Percentiles rank a stretch among this genome's conserved stretches.
phyloP scores from a whole-genome alignment of 257 asterid genomes.

The Striga asiatica region DNA sequence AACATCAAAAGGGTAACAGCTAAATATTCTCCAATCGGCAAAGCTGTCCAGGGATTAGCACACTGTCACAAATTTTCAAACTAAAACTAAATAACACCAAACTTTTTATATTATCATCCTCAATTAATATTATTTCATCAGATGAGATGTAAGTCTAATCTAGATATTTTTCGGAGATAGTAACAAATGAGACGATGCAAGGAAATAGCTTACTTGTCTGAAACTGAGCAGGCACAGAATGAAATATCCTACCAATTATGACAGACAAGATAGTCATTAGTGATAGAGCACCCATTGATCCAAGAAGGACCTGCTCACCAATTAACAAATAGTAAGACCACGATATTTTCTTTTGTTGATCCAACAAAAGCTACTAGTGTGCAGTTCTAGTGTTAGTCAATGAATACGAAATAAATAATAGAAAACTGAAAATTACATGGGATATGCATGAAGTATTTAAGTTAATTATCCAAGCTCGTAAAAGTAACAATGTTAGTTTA shows the following conservation, averaged over 20 bases:
- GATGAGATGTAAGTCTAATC: background rate
- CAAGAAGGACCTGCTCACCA: slow-evolving; percentile 74
- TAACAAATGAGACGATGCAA: slow-evolving; percentile 3
- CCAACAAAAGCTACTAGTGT: background rate
- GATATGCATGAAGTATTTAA: background rate
- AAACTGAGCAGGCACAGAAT: slow-evolving; percentile 92
- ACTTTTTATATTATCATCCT: background rate
- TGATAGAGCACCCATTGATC: slow-evolving; percentile 94
- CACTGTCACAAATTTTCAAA: too few species aligned
- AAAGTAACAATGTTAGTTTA: background rate
- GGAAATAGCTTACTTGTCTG: slow-evolving; percentile 72
- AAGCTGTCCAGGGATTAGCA: slow-evolving; percentile 37
- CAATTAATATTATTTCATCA: background rate
- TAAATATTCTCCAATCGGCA: slow-evolving; percentile 91
- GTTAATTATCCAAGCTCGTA: background rate
- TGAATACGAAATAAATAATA: background rate
- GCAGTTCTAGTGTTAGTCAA: too few species aligned
- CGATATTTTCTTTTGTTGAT: background rate
- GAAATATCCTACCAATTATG: slow-evolving; percentile 74
- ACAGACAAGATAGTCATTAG: slow-evolving; percentile 88
- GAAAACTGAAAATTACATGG: background rate
- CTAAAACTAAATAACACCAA: too few species aligned
- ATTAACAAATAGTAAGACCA: background rate
- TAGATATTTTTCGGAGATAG: background rate
- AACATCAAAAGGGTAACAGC: slow-evolving; percentile 88